Conservation (phyloP, 345 rosid genomes). For the Brassica carinata region DNA sequence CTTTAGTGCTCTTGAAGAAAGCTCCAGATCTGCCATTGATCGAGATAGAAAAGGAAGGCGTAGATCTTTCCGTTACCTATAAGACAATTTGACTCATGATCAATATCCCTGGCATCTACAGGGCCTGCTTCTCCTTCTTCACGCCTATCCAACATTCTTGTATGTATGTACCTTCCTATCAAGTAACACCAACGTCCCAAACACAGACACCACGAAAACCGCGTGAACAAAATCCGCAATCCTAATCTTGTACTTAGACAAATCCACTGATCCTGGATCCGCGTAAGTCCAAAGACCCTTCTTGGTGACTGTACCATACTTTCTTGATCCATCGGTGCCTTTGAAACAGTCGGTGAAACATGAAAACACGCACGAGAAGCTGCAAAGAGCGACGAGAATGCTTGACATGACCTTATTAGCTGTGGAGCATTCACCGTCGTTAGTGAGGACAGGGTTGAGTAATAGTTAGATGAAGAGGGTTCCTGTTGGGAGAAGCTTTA, state of each 20-base stretch:
- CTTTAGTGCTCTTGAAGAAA: too few relatives aligned
- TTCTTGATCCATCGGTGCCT: conserved; percentile 51
- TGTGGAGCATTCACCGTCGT: conserved; percentile 63
- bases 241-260: conserved; percentile 57
- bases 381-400: conserved; percentile 61
- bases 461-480: conserved; percentile 76
- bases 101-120: too few relatives aligned
- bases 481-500: conserved; percentile 91
- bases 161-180: conserved; percentile 28
- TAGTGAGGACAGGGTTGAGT: conserved; percentile 77
- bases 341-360: conserved; percentile 75
- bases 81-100: too few relatives aligned
- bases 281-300: conserved; percentile 66
- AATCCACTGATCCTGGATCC: conserved; percentile 43
- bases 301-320: conserved; percentile 59
- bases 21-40: too few relatives aligned
- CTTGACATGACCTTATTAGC: conserved; percentile 56
- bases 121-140: too few relatives aligned
- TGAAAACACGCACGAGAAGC: conserved; percentile 65
- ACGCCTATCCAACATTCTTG: too few relatives aligned
- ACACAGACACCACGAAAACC: conserved; percentile 52
- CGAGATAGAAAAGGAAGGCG: too few relatives aligned
- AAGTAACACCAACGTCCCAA: conserved; percentile 54
- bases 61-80: too few relatives aligned
- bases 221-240: conserved; percentile 70